These are phyloP conservation scores for Trametes versicolor DNA, from an alignment of 1,284 basidiomycete species.

Conservation along the genomic window DNA sequence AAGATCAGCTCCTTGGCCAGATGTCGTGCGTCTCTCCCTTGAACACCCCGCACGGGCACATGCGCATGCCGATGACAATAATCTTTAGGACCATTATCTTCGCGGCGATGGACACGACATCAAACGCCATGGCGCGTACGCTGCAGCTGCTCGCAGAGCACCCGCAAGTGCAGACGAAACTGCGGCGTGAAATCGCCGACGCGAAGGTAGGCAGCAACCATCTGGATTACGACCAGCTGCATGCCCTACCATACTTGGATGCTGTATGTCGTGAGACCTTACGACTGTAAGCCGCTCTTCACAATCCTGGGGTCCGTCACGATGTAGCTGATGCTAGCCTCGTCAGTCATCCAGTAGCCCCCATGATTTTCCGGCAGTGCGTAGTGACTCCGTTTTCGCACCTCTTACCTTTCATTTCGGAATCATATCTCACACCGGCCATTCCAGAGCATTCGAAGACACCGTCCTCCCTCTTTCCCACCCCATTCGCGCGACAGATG, in stretches of 20 bases:
- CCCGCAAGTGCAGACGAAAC: constrained; percentile 17
- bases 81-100: constrained; percentile 21
- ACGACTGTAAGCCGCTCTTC: constrained; percentile 30
- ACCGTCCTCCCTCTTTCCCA: constrained; percentile 38
- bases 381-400: neutral
- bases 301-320: too few relatives aligned
- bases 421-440: neutral
- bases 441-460: constrained; percentile 28
- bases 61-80: neutral
- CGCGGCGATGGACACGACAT: constrained; percentile 43
- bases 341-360: constrained; percentile 15
- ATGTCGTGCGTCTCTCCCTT: constrained; percentile 36
- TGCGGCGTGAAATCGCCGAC: constrained; percentile 37
- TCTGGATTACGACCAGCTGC: constrained; percentile 43
- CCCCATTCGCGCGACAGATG: constrained; percentile 38
- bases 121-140: constrained; percentile 39
- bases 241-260: constrained; percentile 44
- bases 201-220: constrained; percentile 29
- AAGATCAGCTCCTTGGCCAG: constrained; percentile 41
- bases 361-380: constrained; percentile 21
- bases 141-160: constrained; percentile 35
- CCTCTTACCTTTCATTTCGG: neutral
- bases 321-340: neutral
- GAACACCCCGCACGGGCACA: too few relatives aligned
- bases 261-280: constrained; percentile 46